Percentiles rank a stretch among this genome's conserved stretches.
Conservation (phyloP, 345 rosid genomes). For the Trapa incisa region DNA sequence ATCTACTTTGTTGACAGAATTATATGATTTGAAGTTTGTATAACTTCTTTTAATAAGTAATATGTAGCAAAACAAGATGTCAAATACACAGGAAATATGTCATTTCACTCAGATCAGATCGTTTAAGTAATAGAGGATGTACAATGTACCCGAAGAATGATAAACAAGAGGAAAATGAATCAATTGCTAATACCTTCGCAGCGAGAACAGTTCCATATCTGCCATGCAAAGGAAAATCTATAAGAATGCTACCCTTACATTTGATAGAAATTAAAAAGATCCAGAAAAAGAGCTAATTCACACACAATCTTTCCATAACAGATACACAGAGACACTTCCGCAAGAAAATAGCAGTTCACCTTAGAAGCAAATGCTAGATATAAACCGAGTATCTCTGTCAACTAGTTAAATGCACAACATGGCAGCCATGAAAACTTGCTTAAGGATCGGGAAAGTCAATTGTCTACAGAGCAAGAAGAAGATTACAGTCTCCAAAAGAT, state of each 20-base stretch:
- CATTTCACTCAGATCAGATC: neutral
- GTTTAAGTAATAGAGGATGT: neutral
- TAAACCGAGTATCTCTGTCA: neutral
- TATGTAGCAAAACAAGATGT: neutral
- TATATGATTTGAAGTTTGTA: neutral
- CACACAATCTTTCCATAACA: neutral
- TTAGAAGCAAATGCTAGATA: neutral
- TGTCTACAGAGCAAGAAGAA: no score
- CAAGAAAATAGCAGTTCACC: neutral
- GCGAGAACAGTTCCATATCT: slow-evolving; percentile 98
- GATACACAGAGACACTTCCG: neutral
- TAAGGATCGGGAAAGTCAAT: no score
- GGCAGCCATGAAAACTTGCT: neutral
- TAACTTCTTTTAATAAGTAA: neutral
- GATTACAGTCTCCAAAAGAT: neutral
- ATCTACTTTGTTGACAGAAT: neutral
- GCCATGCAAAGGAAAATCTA: slow-evolving; percentile 18
- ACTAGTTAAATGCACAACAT: neutral
- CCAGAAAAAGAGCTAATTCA: neutral
- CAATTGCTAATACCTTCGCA: slow-evolving; percentile 54
- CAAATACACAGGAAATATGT: neutral
- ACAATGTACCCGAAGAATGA: neutral
- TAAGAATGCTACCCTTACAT: slow-evolving; percentile 14
- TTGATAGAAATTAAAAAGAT: neutral
- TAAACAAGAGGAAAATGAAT: neutral